phyloP scores from a whole-genome alignment of 768 basidiomycete species.

The Russula lepida region DNA sequence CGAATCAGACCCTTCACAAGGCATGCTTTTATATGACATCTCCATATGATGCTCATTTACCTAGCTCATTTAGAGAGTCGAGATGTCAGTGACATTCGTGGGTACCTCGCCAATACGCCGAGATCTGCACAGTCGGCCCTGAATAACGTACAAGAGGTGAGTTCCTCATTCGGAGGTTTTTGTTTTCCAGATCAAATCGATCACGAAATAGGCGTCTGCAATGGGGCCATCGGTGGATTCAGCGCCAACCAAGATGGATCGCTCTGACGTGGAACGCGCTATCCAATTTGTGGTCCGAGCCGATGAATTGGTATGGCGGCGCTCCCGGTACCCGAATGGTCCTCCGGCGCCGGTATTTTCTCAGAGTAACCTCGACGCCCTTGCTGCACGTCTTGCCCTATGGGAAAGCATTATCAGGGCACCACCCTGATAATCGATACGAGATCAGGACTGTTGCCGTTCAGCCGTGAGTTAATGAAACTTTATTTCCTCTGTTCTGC shows the following conservation, averaged over 20 bases:
- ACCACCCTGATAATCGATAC: conserved; percentile 5
- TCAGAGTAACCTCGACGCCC: conserved; percentile 17
- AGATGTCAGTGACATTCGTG: not conserved
- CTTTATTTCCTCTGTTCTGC: not conserved
- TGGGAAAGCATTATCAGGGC: conserved; percentile 22
- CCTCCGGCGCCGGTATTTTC: conserved; percentile 14
- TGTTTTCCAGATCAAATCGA: not conserved
- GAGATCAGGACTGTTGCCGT: not conserved
- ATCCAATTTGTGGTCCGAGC: conserved; percentile 13
- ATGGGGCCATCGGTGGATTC: not conserved
- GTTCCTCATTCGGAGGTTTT: not conserved
- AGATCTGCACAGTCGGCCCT: not conserved
- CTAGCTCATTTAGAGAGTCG: not conserved
- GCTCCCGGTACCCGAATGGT: conserved; percentile 13
- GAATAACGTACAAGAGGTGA: conserved; percentile 6
- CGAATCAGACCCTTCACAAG: not conserved
- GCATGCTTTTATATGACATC: not conserved
- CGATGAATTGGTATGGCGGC: conserved; percentile 22
- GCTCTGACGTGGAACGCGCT: conserved; percentile 13
- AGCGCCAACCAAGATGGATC: not conserved
- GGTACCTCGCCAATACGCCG: not conserved
- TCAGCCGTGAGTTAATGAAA: not conserved
- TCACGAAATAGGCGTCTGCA: conserved; percentile 8
- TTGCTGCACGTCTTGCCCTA: conserved; percentile 14
- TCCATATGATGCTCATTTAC: not conserved